Conservation (phyloP, 306 rosid species). For the Cicer pinnatifidum region DNA sequence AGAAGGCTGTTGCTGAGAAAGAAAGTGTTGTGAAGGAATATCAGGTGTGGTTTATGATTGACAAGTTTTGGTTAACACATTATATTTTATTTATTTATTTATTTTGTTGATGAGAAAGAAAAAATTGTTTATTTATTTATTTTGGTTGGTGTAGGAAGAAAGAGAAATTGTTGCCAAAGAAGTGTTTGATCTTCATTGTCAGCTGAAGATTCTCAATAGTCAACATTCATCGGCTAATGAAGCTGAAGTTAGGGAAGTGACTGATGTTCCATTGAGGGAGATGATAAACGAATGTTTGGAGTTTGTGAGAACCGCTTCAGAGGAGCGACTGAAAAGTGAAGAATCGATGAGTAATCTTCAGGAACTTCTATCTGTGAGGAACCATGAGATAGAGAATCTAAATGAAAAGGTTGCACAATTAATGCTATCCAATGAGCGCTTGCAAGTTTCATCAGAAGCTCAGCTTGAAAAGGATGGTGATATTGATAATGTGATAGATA, state of each 20-base stretch:
- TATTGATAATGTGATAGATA: slow-evolving; percentile 56
- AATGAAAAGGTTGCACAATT: slow-evolving; percentile 60
- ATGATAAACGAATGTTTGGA: slow-evolving; percentile 63
- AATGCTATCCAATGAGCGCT: slow-evolving; percentile 49
- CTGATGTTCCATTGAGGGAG: slow-evolving; percentile 48
- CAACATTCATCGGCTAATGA: slow-evolving; percentile 42
- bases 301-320: slow-evolving; percentile 55
- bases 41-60: slow-evolving; percentile 51
- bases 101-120: slow-evolving; percentile 52
- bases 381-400: slow-evolving; percentile 74
- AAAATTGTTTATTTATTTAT: slow-evolving; percentile 31
- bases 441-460: slow-evolving; percentile 46
- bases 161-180: slow-evolving; percentile 57
- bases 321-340: slow-evolving; percentile 52
- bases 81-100: background rate
- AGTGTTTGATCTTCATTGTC: slow-evolving; percentile 54
- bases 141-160: slow-evolving; percentile 60
- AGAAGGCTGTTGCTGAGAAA: slow-evolving; percentile 49
- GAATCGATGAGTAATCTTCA: slow-evolving; percentile 54
- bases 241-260: slow-evolving; percentile 47
- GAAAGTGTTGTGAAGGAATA: slow-evolving; percentile 50
- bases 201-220: slow-evolving; percentile 61
- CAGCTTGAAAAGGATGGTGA: slow-evolving; percentile 55
- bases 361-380: slow-evolving; percentile 55
- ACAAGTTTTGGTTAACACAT: background rate